These are phyloP conservation scores for Pichia sporocuriosa DNA, from an alignment of 805 yeast species.

Conservation along the genomic window DNA sequence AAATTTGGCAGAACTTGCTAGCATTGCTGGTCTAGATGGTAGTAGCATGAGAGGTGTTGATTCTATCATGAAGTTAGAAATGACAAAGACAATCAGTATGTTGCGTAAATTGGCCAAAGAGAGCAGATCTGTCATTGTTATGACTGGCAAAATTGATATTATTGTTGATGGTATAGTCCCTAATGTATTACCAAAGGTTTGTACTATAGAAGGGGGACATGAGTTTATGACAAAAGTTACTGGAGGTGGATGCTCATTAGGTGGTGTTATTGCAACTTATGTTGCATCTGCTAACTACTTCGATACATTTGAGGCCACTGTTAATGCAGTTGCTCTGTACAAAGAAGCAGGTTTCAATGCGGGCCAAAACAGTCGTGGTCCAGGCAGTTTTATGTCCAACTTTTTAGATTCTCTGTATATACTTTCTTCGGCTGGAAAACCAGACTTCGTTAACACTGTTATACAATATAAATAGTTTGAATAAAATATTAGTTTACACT, in stretches of 20 bases:
- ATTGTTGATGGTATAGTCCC: constrained; percentile 39
- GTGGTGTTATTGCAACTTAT: constrained; percentile 59
- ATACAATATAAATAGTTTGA: not conserved
- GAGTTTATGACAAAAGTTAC: constrained; percentile 60
- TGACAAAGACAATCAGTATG: constrained; percentile 30
- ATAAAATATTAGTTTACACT: not conserved
- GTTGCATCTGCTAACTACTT: constrained; percentile 38
- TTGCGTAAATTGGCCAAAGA: constrained; percentile 45
- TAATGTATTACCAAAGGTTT: constrained; percentile 9
- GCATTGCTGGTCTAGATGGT: constrained; percentile 44
- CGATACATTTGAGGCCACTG: constrained; percentile 40
- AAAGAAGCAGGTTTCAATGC: constrained; percentile 59
- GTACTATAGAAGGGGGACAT: constrained; percentile 49
- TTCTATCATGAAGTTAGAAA: constrained; percentile 20
- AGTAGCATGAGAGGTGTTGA: constrained; percentile 71
- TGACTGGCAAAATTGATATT: constrained; percentile 58
- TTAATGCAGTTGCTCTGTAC: constrained; percentile 49
- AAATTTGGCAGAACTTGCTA: constrained; percentile 70
- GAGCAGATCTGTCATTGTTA: constrained; percentile 54
- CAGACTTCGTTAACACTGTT: not conserved
- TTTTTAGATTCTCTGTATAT: constrained; percentile 39
- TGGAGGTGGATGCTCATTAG: constrained; percentile 80
- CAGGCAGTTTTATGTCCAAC: constrained; percentile 45
- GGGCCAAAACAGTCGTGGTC: constrained; percentile 36
- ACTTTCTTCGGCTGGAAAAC: not conserved